Conservation (phyloP, 177 flowering plant genomes). For the Vitis hybrid region DNA sequence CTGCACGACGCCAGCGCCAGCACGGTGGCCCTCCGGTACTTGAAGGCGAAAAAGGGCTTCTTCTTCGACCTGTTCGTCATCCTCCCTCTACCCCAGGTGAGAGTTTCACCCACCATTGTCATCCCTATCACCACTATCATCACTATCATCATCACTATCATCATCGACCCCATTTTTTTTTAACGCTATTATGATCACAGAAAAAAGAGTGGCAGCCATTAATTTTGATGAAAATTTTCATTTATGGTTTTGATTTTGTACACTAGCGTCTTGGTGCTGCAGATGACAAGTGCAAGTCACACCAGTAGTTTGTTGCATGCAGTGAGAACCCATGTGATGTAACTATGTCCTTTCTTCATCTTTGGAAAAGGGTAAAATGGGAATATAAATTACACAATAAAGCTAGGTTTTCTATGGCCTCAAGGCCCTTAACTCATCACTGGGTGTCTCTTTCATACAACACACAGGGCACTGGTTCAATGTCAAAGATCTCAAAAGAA, state of each 20-base stretch:
- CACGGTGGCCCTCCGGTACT: conserved; percentile 34
- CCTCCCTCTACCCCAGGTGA: conserved; percentile 89
- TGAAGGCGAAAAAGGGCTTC: conserved; percentile 68
- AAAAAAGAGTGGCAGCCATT: neutral
- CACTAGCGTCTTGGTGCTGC: neutral
- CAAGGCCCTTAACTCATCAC: too few relatives aligned
- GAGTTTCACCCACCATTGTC: neutral
- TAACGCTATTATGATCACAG: too few relatives aligned
- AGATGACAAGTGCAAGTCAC: conserved; percentile 15
- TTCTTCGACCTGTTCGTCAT: conserved; percentile 83
- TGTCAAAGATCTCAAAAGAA: too few relatives aligned
- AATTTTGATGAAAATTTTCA: neutral
- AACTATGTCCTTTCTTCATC: conserved; percentile 15
- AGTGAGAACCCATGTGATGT: conserved; percentile 20
- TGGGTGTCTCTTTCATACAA: too few relatives aligned
- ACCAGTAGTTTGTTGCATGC: conserved; percentile 15
- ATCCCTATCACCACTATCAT: too few relatives aligned
- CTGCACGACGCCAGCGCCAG: conserved; percentile 8
- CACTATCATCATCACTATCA: too few relatives aligned
- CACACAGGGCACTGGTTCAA: too few relatives aligned
- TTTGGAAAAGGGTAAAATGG: neutral
- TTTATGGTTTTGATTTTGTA: conserved; percentile 3
- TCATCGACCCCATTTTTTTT: too few relatives aligned
- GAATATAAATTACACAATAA: neutral
- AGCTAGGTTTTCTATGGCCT: too few relatives aligned